These are phyloP conservation scores for Arthroderma sp. DNA, from an alignment of 2,329 filamentous ascomycete genomes.

Conservation along the genomic window DNA sequence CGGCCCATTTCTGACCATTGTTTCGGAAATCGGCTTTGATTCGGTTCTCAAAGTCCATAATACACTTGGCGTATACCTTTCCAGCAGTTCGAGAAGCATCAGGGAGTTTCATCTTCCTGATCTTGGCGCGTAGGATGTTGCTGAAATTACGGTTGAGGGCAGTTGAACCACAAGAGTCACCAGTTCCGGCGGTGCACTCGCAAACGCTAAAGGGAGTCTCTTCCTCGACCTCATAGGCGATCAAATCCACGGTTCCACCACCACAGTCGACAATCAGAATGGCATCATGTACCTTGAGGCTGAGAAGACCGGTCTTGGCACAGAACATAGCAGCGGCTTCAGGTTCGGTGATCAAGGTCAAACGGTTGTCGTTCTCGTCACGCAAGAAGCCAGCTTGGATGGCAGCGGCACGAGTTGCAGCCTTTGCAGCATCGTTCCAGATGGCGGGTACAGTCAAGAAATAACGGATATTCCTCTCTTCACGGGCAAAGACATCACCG, in stretches of 20 bases:
- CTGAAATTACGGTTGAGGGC: conserved; percentile 96
- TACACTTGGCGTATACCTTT: conserved; percentile 96
- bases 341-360: conserved; percentile 90
- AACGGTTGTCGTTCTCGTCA: conserved; percentile 92
- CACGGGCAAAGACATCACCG: conserved; percentile 92
- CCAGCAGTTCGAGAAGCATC: conserved; percentile 96
- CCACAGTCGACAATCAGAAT: conserved; percentile 96
- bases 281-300: conserved; percentile 97
- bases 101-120: conserved; percentile 96
- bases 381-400: conserved; percentile 94
- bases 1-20: conserved; percentile 97
- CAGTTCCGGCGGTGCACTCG: conserved; percentile 92
- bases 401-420: conserved; percentile 84
- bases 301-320: conserved; percentile 88
- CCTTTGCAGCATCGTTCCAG: conserved; percentile 98
- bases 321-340: conserved; percentile 97
- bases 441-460: conserved; percentile 98
- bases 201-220: conserved; percentile 94
- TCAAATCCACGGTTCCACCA: conserved; percentile 96
- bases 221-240: conserved; percentile 96
- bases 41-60: conserved; percentile 99
- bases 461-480: conserved; percentile 95
- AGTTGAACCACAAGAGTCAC: conserved; percentile 96
- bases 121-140: conserved; percentile 94
- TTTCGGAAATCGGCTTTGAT: conserved; percentile 99